Evolutionary conservation across 2,329 filamentous ascomycete species (phyloP), one percentile per base, ranked within the genome.

Genomic region (Arthroderma sp.): DNA sequence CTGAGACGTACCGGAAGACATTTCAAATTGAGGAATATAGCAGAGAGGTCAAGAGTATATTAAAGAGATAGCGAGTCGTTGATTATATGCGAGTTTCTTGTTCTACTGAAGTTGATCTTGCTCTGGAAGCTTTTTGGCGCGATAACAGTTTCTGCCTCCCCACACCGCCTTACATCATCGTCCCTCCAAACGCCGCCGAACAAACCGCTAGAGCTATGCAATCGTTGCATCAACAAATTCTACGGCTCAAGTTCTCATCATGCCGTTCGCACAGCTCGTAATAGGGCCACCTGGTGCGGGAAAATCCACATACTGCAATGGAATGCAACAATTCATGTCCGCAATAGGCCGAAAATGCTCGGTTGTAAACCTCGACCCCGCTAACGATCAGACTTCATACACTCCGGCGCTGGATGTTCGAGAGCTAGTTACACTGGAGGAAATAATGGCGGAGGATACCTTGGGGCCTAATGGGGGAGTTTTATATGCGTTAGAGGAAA

Each of bases 281-380:
- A 80, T 94, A 56, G 91, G 91, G n/a, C 89, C 88, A 53, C 91
- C 91, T 5, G 91, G 91, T 57, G 80, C 87, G 29, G 91, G 91
- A 49, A 98, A 98, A 69, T 95, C 87, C 52, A 98, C 91, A 5
- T 95, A 94, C 63, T 96, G 89, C 71, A 86, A 96, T 78, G 91
- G 91, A 60, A 94, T 98, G 84, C 85, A 95, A 60, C 91, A 98
- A 68, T 98, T 98, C 69, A 83, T 96, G 74, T 82, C 82, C 52
- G 89, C 91, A 51, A 94, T 98, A 61, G 87, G 88, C 49, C 83
- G 91, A 46, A 88, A 93, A 64, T 94, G 86, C 70, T 93, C 86
- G 10, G 80, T 96, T 33, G 85, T 95, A 47, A 98, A 98, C 61
- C 81, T 98, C 52, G 91, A 98, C 66, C 91, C 91, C 28, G 91